Conservation (phyloP, 768 basidiomycete genomes). For the Tulasnella sp. region DNA sequence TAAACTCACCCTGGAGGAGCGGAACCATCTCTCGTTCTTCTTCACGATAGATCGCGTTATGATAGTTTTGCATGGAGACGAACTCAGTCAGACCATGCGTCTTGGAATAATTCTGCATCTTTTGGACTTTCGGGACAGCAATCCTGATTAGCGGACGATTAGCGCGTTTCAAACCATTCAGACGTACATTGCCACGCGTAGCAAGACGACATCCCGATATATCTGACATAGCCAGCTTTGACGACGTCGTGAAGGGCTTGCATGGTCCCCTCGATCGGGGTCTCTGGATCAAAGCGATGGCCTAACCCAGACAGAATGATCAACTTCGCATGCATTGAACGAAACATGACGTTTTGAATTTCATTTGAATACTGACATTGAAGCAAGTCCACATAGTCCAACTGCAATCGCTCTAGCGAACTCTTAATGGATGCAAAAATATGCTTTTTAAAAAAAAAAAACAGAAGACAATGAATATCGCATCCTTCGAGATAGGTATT, state of each 20-base stretch:
- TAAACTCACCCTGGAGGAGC: conserved; percentile 2
- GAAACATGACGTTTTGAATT: background rate
- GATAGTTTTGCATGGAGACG: conserved; percentile 18
- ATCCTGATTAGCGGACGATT: background rate
- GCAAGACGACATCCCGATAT: conserved; percentile 49
- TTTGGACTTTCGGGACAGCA: conserved; percentile 7
- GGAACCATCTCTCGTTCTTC: conserved; percentile 19
- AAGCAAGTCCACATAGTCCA: conserved; percentile 67
- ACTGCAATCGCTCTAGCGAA: conserved; percentile 51
- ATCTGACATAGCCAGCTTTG: conserved; percentile 49
- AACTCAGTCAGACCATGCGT: conserved; percentile 13
- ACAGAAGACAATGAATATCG: background rate
- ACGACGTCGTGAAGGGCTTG: conserved; percentile 61
- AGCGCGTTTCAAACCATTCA: background rate
- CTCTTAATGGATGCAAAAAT: conserved; percentile 51
- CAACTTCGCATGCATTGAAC: too few relatives aligned
- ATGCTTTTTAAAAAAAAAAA: too few relatives aligned
- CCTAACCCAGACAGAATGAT: conserved; percentile 27
- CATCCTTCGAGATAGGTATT: conserved; percentile 1
- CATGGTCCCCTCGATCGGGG: conserved; percentile 37
- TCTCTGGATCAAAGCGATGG: conserved; percentile 28
- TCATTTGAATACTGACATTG: conserved; percentile 33
- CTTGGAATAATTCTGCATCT: conserved; percentile 8
- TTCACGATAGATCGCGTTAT: conserved; percentile 19
- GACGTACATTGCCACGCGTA: conserved; percentile 43